Evolutionary conservation across 495 filamentous ascomycete genomes (phyloP), one percentile per base, ranked within the genome.

Genomic region (Friedmanniomyces simplex): DNA sequence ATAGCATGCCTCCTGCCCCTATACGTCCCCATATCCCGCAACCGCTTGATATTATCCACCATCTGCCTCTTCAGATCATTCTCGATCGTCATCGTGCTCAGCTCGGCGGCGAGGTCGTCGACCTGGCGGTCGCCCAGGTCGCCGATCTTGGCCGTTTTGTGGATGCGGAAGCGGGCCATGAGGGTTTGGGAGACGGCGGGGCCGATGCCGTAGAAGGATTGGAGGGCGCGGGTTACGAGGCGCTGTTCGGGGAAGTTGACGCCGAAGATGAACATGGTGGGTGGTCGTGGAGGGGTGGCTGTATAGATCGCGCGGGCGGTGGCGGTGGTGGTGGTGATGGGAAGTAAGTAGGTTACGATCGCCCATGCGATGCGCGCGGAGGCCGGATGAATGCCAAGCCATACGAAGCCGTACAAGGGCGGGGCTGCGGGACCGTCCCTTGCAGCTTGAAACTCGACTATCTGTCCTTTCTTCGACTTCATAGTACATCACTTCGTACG

Each of bases 41-140:
- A 66, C 34, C 93, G 78, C 65, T 78, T 79, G 63, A 98, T 95
- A 66, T 97, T 88, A 30, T 95, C 89, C 62, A 81, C 72, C 41
- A 95, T 63, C 52, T 87, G 75, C 68, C 84, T 77, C 67, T 82
- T 75, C 57, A 95, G 75, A 62, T 98, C 91, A 65, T 87, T 95
- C 69, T 97, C 94, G 59, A 95, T 89, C 42, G 84, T 94, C 90
- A 98, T 90, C 12, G 82, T 83, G 7, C 91, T 87, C 39, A 98
- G 76, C 65, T 90, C 87, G 42, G 83, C 82, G n/a, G 81, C 88
- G 54, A 98, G 76, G 48, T 87, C 84, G 20, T 84, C 80, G 58
- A 94, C 73, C 58, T 86, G 86, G 67, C 86, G 82, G 57, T 80
- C 79, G 51, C 76, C 74, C 11, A 98, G 74, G 2, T 78, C 75